Percentiles rank a stretch among this genome's conserved stretches.
phyloP scores from a whole-genome alignment of 345 rosid species.

The Populus davidiana region DNA sequence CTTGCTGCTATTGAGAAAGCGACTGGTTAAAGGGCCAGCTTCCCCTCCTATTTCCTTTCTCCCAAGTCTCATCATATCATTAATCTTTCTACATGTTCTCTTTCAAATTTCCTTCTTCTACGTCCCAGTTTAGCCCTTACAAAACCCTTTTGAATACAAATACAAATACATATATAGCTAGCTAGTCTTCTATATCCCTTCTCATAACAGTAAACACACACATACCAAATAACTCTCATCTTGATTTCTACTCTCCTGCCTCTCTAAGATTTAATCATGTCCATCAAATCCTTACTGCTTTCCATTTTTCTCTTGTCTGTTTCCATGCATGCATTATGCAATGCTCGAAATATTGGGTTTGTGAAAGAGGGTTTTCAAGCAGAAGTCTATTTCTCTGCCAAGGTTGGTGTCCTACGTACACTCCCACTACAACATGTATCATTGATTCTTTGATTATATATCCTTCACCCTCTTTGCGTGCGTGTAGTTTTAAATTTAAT shows the following conservation, averaged over 20 bases:
- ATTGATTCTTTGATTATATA: no score
- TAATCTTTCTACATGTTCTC: neutral
- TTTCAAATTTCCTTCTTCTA: neutral
- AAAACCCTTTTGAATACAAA: neutral
- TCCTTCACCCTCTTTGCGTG: neutral
- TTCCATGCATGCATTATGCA: conserved; percentile 30
- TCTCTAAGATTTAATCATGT: conserved; percentile 14
- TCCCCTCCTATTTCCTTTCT: neutral
- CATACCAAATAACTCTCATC: neutral
- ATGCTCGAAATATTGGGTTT: conserved; percentile 34
- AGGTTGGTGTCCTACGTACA: neutral
- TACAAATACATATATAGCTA: neutral
- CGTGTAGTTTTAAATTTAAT: neutral
- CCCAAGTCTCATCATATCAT: neutral
- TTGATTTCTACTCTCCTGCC: neutral
- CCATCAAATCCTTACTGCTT: conserved; percentile 7
- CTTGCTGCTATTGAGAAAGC: neutral
- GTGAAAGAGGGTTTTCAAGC: neutral
- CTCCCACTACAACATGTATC: neutral
- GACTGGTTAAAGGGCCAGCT: neutral
- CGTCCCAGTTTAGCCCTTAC: conserved; percentile 4
- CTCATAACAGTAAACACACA: neutral
- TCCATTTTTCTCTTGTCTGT: conserved; percentile 24
- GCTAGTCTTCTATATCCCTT: neutral
- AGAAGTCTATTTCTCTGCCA: neutral